Base-by-base conservation (phyloP, 2,329 filamentous ascomycete genomes). In the Beauveria pseudobassiana region DNA sequence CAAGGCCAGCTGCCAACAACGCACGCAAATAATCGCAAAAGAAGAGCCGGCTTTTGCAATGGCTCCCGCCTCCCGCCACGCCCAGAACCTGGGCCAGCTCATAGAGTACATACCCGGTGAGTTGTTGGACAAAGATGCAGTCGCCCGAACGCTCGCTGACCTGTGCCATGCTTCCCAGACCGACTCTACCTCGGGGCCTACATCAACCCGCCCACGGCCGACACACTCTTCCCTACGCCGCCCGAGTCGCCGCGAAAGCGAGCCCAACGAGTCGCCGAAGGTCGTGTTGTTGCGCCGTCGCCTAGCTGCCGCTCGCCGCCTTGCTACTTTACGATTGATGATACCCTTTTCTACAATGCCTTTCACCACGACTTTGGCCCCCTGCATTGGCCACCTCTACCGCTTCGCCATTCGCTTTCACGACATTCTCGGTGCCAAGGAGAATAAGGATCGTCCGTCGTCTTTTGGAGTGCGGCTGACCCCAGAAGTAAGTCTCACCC, bases 291-390 rank as follows among this genome's bases (percentile, higher is more conserved):
- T 14, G 30, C 30, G 30, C 30, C 30, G 30, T 34, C 69, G 57
- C 57, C 63, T 18, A 68, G 66, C 66, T 70, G 67, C 63, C 66
- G 71, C 56, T 65, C 80, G 67, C 78, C 87, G 61, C 95, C 95
- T 1, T 93, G 90, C 73, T 99, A 98, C 78, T 99, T 99, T 76
- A 93, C 91, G 56, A 87, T 98, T 67, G 95, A 99, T 73, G 91
- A 96, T 72, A 88, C 82, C 46, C 86, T 99, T 50, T 83, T 96
- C 52, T 99, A 99, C 82, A 99, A 99, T 75, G 93, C 93, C 38
- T 99, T 99, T 77, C 93, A 98, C 77, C 93, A 96, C 70, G 95
- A 99, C 77, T 99, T 99, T 75, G 95, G 95, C 69, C 95, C 95
- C 70, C 81, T 99, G 63, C 95, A 96, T 99, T 68, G 95, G 95